Conservation (phyloP, 371 early-diverging fungal species). For the Syncephalastrum monosporum region DNA sequence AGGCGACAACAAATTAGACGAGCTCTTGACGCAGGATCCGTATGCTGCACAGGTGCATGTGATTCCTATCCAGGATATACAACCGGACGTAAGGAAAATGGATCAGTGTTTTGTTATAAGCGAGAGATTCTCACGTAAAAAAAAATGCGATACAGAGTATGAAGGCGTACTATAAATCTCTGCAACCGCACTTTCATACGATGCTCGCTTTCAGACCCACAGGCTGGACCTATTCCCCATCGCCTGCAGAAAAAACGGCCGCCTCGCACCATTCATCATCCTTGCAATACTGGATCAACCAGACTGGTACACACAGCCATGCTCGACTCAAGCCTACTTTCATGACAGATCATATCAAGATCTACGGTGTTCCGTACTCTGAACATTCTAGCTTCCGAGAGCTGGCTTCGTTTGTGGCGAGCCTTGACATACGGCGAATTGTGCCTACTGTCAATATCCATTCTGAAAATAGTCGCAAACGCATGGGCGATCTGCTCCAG, state of each 20-base stretch:
- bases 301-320: no score
- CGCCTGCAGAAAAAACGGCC: constrained; percentile 12
- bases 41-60: constrained; percentile 81
- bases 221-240: constrained; percentile 74
- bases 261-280: no score
- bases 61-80: constrained; percentile 61
- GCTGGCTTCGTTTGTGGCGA: constrained; percentile 74
- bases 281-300: no score
- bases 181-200: constrained; percentile 24
- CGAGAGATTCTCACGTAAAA: not conserved
- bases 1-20: constrained; percentile 63
- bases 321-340: no score
- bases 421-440: constrained; percentile 55
- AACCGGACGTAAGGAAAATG: constrained; percentile 36
- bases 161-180: constrained; percentile 30
- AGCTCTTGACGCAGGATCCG: constrained; percentile 64
- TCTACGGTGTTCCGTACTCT: constrained; percentile 83
- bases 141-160: constrained; percentile 18
- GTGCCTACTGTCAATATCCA: constrained; percentile 79
- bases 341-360: constrained; percentile 30
- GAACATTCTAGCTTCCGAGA: constrained; percentile 92
- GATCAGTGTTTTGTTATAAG: no score
- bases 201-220: constrained; percentile 72
- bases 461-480: constrained; percentile 15
- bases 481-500: constrained; percentile 25